phyloP scores from a whole-genome alignment of 306 rosid species.

The Pterocarpus macrocarpus region DNA sequence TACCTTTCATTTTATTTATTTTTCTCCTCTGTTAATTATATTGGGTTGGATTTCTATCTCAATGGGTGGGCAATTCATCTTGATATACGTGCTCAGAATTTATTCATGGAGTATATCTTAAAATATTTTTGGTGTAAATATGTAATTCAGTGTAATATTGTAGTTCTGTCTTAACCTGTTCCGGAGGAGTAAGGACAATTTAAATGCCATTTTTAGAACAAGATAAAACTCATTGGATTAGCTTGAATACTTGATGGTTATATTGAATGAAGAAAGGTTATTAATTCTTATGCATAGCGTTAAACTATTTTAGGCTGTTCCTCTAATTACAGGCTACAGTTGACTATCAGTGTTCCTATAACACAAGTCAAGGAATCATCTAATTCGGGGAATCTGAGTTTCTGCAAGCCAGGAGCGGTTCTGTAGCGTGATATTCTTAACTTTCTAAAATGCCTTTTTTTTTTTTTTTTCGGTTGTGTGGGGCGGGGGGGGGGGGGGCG shows the following conservation, averaged over 20 bases:
- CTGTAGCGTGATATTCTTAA: background rate
- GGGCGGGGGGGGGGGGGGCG: background rate
- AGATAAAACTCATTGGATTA: too few relatives aligned
- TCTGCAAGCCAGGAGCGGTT: background rate
- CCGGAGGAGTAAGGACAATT: background rate
- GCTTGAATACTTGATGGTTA: too few relatives aligned
- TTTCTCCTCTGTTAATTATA: background rate
- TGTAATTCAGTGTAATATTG: background rate
- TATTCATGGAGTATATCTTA: slow-evolving; percentile 1
- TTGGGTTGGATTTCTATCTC: background rate
- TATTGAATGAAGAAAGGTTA: background rate
- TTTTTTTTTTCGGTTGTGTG: slow-evolving; percentile 2
- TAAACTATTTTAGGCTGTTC: slow-evolving; percentile 7
- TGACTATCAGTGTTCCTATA: background rate
- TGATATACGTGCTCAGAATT: background rate
- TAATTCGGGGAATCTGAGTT: background rate
- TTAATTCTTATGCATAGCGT: background rate
- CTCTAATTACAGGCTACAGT: background rate
- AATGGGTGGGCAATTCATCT: slow-evolving; percentile 9
- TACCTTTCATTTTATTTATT: slow-evolving; percentile 22
- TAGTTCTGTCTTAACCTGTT: background rate
- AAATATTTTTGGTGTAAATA: slow-evolving; percentile 9
- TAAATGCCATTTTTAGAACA: background rate
- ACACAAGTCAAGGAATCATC: background rate
- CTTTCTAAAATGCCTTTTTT: background rate